Base-by-base conservation (phyloP, 805 yeast genomes). In the Kurtzmaniella cleridarum region DNA sequence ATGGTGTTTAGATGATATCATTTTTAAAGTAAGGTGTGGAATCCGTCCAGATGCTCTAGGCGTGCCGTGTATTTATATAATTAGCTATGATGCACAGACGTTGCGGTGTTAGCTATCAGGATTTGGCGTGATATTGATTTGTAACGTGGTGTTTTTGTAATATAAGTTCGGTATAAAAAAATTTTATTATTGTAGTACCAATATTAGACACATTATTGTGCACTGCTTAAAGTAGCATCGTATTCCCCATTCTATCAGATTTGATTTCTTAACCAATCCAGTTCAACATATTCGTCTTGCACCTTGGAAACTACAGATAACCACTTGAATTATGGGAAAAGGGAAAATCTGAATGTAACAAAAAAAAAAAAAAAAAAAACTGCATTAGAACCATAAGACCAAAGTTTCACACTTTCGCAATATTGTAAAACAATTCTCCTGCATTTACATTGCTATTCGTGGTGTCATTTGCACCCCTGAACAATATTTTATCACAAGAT, bases 81-180 rank as follows among this genome's bases (percentile, higher is more conserved):
- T 37, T 30, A 14, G 37, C 41, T 45, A 23, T 53, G 48, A 52
- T 59, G 55, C 63, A 60, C 70, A 53, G 78, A 72, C 78, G 78
- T 73, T 73, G 72, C 70, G 76, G 77, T 71, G 72, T 64, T 70
- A 58, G 77, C 79, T 74, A 74, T 74, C 79, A 74, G 79, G 72
- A 69, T 62, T 62, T 61, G 71, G 62, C 50, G 50, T 44, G 47
- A 45, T 51, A 41, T 50, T 46, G 52, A 36, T 38, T 38, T 33
- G 40, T 32, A 29, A 20, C 5, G 24, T 20, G 8, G 24, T 20
- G 24, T 20, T 20, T 39, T 32, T 39, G 13, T 13, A 40, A 38
- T 34, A 39, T 38, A 20, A 20, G 8, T 8, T 20, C 24, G 24
- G 24, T 20, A 20, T 20, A 18, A 20, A n/a, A n/a, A n/a, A n/a